Evolutionary conservation across 768 basidiomycete genomes (phyloP), one percentile per base, ranked within the genome.

Genomic region (Lactarius evosmus): DNA sequence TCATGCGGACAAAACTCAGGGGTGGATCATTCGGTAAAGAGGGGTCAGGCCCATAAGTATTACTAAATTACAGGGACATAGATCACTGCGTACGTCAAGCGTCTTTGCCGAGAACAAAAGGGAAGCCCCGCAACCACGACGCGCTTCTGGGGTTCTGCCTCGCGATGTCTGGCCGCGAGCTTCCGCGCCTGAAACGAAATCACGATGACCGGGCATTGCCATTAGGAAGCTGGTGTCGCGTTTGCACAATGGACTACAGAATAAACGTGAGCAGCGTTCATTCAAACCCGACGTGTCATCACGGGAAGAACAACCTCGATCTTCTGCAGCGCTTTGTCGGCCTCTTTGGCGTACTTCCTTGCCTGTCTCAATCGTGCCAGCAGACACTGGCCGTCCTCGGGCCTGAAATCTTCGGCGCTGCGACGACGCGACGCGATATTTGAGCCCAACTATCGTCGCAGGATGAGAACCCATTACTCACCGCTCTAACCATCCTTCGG

Each of bases 381-480:
- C 11, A 57, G 7, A 25, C 22, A 19, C 27, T 62, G 29, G 1
- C 14, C 17, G 3, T 57, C 62, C 6, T 52, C n/a, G 17, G 30
- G 30, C 25, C 62, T 62, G 25, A n/a, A 41, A 29, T 49, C 46
- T 22, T 49, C 46, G 25, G 46, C 46, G 12, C 46, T 49, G 46
- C 12, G 12, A 5, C 22, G 25, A 49, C 0, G 25, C 22, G 25
- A 49, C 0, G 25, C 12, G 25, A 49, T 49, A 16, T 14, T 25
- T 49, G 25, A 49, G 46, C 25, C 22, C 0, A 25, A 5, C 46
- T 46, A 12, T 25, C 12, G 12, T 25, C 46, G 25, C 46, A 14
- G 44, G 44, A 22, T 12, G 22, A 25, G 30, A 19, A 1, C 19
- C 7, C 12, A n/a, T n/a, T 19, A 50, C 62, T 41, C 30, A 62